Percentiles rank a stretch among this genome's conserved stretches.
These are phyloP conservation scores for Nannochloropsis oceanica DNA, from an alignment of 108 stramenopile species.

Conservation along the genomic window DNA sequence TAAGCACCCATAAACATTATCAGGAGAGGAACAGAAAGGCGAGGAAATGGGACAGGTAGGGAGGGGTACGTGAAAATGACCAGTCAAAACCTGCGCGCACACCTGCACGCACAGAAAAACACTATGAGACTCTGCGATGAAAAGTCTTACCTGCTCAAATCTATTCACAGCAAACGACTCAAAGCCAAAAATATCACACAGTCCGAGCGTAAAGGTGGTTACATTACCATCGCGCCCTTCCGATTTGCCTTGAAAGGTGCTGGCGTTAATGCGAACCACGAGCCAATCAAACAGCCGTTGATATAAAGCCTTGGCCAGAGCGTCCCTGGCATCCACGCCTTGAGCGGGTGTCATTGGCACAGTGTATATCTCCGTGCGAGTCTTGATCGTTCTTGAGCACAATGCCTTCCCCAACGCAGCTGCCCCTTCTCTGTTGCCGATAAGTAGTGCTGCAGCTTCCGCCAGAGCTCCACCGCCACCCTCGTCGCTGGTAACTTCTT, in stretches of 20 bases:
- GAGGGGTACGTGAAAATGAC: neutral
- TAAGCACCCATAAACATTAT: no score
- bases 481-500: neutral
- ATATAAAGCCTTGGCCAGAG: slow-evolving; percentile 84
- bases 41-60: no score
- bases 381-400: slow-evolving; percentile 52
- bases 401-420: slow-evolving; percentile 50
- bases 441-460: neutral
- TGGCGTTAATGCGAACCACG: slow-evolving; percentile 59
- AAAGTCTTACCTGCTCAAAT: slow-evolving; percentile 43
- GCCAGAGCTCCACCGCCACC: neutral
- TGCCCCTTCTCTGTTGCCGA: neutral
- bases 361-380: slow-evolving; percentile 54
- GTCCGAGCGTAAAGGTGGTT: slow-evolving; percentile 39
- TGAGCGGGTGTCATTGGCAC: slow-evolving; percentile 55
- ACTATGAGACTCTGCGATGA: neutral
- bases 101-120: neutral
- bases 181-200: slow-evolving; percentile 49
- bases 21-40: no score
- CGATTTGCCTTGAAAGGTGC: slow-evolving; percentile 23
- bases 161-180: slow-evolving; percentile 44
- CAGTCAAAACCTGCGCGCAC: neutral
- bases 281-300: slow-evolving; percentile 75
- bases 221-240: neutral
- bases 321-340: slow-evolving; percentile 66